Conservation (phyloP, 2,329 filamentous ascomycete species). For the Trichoderma cornu-damae region DNA sequence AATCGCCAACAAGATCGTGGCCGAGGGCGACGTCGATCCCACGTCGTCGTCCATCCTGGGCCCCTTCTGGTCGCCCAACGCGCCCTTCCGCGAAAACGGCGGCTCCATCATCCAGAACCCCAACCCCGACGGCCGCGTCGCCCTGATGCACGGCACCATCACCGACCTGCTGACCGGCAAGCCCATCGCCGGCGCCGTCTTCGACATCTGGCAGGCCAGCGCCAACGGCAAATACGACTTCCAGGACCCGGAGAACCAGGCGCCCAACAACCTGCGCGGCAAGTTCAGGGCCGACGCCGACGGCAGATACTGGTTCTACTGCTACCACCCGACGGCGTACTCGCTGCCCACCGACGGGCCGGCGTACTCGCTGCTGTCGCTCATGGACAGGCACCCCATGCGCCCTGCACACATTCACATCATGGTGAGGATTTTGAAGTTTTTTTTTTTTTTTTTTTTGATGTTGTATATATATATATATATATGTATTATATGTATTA, state of each 20-base stretch:
- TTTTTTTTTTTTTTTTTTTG: no score
- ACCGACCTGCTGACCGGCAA: conserved; percentile 59
- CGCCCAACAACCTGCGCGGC: conserved; percentile 68
- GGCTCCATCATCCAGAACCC: conserved; percentile 60
- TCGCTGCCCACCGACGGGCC: conserved; percentile 61
- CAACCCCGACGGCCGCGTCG: conserved; percentile 53
- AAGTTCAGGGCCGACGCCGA: conserved; percentile 68
- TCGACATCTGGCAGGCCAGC: conserved; percentile 75
- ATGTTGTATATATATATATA: no score
- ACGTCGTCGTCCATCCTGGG: conserved; percentile 74
- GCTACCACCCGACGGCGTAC: conserved; percentile 68
- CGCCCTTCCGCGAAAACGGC: conserved; percentile 65
- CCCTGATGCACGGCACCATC: conserved; percentile 65
- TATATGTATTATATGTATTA: no score
- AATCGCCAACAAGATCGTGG: conserved; percentile 59
- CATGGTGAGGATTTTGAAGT: no score
- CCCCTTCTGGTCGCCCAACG: conserved; percentile 72
- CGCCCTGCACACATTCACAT: conserved; percentile 49
- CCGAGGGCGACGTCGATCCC: conserved; percentile 56
- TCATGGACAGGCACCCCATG: conserved; percentile 47
- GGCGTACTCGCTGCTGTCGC: conserved; percentile 37
- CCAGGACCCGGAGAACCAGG: conserved; percentile 67
- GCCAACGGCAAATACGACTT: conserved; percentile 73
- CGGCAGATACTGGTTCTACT: conserved; percentile 69
- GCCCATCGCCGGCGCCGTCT: conserved; percentile 61